Base-by-base conservation (phyloP, 768 basidiomycete genomes). In the Leccinum fibrillosum region DNA sequence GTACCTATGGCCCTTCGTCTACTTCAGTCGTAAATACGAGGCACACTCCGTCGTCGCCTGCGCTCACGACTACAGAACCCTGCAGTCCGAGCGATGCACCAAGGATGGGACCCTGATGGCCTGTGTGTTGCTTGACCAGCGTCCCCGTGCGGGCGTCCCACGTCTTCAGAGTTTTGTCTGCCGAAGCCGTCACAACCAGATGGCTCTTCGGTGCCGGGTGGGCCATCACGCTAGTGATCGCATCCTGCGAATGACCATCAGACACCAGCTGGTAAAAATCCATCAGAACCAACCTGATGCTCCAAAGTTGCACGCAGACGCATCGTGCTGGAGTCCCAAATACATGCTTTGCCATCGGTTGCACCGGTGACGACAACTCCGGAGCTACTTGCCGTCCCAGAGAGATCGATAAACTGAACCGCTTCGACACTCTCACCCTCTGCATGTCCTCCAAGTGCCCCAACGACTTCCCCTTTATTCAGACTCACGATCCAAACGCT, bases 281-380 rank as follows among this genome's bases (percentile, higher is more conserved):
- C 4, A n/a, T 44, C 7, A 17, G 28, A 53, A 77, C 83, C 53
- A 60, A 95, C 95, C 72, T 86, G 78, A 67, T 98, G 95, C 61
- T 88, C 78, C 6, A 97, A 76, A 13, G 90, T 94, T 17, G 88
- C 81, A 56, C 97, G 82, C 53, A 94, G 70, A 60, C 90, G 81
- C 81, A 92, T 92, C 25, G 92, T 95, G 52, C 81, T 81, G 45
- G 95, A 79, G 75, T 99, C 97, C 94, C 96, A 99, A 34, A 98
- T 86, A 65, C 90, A 93, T 17, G 86, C 89, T 69, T 93, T 95
- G 0, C 94, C 94, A 68, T 99, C 97, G 4, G 96, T 98, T 5
- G 85, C 94, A 11, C 91, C 95, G 2, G 90, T 93, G 0, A 92
- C 85, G 11, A 87, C 86, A 19, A 91, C 84, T 8, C 63, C 67